phyloP scores from a whole-genome alignment of 129 eudicot genomes.

The Helianthus tuberosus region DNA sequence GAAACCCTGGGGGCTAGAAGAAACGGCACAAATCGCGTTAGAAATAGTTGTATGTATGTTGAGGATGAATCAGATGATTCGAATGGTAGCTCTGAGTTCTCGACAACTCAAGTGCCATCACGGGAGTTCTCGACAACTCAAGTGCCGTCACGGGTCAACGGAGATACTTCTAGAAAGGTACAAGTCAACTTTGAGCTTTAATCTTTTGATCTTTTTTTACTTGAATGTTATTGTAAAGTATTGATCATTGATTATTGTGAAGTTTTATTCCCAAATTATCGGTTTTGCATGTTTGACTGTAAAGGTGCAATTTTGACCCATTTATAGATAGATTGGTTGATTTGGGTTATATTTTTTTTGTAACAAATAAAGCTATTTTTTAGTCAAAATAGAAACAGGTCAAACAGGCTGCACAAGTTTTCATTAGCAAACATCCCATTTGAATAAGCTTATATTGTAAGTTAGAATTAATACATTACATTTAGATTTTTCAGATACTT shows the following conservation, averaged over 20 bases:
- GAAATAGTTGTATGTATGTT: constrained; percentile 40
- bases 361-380: neutral
- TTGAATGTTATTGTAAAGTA: constrained; percentile 13
- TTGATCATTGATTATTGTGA: neutral
- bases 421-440: neutral
- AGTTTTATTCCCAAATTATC: neutral
- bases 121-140: constrained; percentile 59
- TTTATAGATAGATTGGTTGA: neutral
- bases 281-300: neutral
- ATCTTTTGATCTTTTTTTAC: constrained; percentile 24
- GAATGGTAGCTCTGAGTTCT: constrained; percentile 69
- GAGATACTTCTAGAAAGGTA: constrained; percentile 30
- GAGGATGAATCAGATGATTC: constrained; percentile 79
- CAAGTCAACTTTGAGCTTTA: constrained; percentile 24
- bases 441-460: neutral
- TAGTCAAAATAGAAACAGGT: neutral
- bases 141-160: constrained; percentile 34
- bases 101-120: constrained; percentile 51
- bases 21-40: constrained; percentile 36
- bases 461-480: constrained; percentile 2
- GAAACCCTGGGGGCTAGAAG: constrained; percentile 55
- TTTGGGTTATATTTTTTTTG: neutral
- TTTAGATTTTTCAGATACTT: neutral
- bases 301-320: neutral
- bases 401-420: neutral